Base-by-base conservation (phyloP, 1,284 basidiomycete genomes). In the Tylopilus sp. region DNA sequence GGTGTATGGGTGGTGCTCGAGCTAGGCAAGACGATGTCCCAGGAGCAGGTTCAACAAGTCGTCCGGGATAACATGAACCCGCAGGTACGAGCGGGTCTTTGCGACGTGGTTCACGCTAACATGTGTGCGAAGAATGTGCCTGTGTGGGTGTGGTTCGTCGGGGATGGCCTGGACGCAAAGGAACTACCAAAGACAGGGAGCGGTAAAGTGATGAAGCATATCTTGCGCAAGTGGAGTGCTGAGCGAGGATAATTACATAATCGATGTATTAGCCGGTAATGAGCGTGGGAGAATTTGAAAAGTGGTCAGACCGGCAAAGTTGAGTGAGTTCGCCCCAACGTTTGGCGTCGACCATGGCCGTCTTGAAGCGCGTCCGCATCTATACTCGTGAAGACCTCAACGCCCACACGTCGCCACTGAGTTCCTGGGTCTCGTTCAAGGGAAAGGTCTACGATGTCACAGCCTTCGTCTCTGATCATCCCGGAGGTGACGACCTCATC, bases 131-230 rank as follows among this genome's bases (percentile, higher is more conserved):
- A 88, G 86, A 89, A 85, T 65, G 80, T 85, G 1, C 90, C 90
- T 0, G 71, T 75, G 5, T 92, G 86, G 85, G 81, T 92, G 2
- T 93, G 90, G 87, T 89, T 91, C 54, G 57, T 88, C 1, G 83
- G 81, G 16, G 82, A 89, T 58, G 81, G 84, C 23, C 80, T 77
- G 5, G 68, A 70, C 6, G 69, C 73, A 8, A 64, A 68, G 19
- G 84, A 89, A 54, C 66, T 92, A 11, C 91, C 91, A 1, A 92
- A 89, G 73, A 94, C 90, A 6, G 88, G 86, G 16, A 92, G 89
- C 57, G 91, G 91, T 37, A 94, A 94, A 68, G 82, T 94, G 33
- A 81, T 83, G 82, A 93, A 93, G 70, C 87, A 91, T 67, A 65
- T 90, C 23, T 56, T 78, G 4, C 65, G 78, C 12, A 60, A 66